Base-by-base conservation (phyloP, 2,329 filamentous ascomycete species). In the Emmonsia crescens region DNA sequence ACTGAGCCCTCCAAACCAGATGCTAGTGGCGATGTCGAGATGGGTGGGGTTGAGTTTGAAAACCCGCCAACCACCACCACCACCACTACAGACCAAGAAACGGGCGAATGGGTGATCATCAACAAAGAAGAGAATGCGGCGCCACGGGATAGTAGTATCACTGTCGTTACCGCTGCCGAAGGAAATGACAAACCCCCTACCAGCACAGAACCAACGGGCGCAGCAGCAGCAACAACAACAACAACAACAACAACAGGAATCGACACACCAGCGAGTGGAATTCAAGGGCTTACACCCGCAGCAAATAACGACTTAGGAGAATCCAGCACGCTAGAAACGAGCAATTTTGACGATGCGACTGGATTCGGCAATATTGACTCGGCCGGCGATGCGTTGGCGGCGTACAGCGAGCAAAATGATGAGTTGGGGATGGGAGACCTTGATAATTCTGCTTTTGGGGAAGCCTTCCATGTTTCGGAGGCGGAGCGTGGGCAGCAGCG, bases 401-500 rank as follows among this genome's bases (percentile, higher is more conserved):
- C 83, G 46, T 90, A 87, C 69, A 85, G 83, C 49, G 82, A 82
- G 19, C 82, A 83, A 16, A 79, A 83, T 58, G 79, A 80, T 61
- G 75, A 75, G 2, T 73, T 80, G 3, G 80, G 80, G 66, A 71
- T 81, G 49, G 83, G 82, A 9, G 87, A 87, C 65, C 82, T 91
- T 78, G 88, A 90, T 55, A 88, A 91, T 69, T 90, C 87, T 42
- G 89, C 89, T 1, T 94, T 94, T 76, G 89, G 89, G 2, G 89
- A 94, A 68, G 89, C 89, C 0, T 90, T 93, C 74, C 88, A 91
- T 65, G 79, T 78, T 19, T 79, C 80, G 55, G 79, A 82, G 64
- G 75, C 76, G 62, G 74, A 78, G 61, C 69, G 73, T 63, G 72
- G 68, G n/a, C 72, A 76, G 63, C 69, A 75, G 62, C 74, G 70